Evolutionary conservation across 495 filamentous ascomycete species (phyloP).

Genomic region (Geoglossum glabrum): DNA sequence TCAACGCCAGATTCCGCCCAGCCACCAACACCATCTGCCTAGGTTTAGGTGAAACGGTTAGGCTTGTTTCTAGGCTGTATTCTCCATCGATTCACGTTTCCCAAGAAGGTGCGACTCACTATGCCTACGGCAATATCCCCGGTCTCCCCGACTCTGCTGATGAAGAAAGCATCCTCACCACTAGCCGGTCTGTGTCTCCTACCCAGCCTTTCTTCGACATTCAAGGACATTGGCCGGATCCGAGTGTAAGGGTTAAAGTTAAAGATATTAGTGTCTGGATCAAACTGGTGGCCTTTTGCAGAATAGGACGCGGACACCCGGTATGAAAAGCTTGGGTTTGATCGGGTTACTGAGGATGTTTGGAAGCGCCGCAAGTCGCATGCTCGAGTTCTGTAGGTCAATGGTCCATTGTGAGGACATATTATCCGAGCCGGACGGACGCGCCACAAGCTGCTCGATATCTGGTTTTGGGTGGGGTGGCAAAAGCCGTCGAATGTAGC

Average conservation of each 20-base stretch:
- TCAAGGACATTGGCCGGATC: constrained; percentile 24
- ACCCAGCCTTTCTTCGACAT: constrained; percentile 20
- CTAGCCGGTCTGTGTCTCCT: constrained; percentile 44
- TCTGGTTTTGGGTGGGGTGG: neutral
- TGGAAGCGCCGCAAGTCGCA: neutral
- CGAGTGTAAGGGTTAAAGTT: constrained; percentile 49
- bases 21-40: constrained; percentile 76
- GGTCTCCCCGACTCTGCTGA: constrained; percentile 45
- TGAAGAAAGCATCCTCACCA: constrained; percentile 93
- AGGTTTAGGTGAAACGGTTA: neutral
- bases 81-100: neutral
- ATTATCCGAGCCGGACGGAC: neutral
- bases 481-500: neutral
- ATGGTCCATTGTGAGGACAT: neutral
- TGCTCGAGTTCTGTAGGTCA: neutral
- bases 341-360: neutral
- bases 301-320: constrained; percentile 48
- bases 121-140: constrained; percentile 57
- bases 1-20: constrained; percentile 85
- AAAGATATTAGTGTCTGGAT: constrained; percentile 49
- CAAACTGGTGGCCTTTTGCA: constrained; percentile 56
- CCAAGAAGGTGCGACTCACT: constrained; percentile 12
- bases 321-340: constrained; percentile 30
- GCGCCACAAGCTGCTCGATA: neutral
- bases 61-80: neutral